Evolutionary conservation across 2,329 filamentous ascomycete genomes (phyloP), one percentile per base, ranked within the genome.

Genomic region (Aureobasidium pullulans): DNA sequence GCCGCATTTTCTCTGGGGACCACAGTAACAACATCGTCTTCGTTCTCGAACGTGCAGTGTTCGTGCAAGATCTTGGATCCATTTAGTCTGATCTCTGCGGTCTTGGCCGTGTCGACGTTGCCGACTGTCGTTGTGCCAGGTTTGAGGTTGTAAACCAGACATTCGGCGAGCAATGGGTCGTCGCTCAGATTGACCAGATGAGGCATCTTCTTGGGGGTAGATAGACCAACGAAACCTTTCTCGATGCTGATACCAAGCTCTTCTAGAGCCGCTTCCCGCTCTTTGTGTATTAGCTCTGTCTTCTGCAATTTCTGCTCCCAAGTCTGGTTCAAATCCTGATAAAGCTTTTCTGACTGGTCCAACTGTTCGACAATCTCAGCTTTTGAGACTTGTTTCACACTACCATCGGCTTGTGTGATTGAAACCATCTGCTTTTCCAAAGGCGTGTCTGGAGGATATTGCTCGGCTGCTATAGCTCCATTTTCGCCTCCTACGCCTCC

Each of bases 191-290:
- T 99, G 74, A 99, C 94, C 74, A 99, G 77, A 84, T 99, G 94
- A 8, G 94, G 94, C 90, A 97, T 99, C 76, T 96, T 96, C 77
- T 99, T 99, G 0, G 94, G 94, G 19, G 92, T 97, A 62, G 90
- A 93, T 62, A 99, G 78, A 13, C 94, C 94, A 62, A 99, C 87
- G 69, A 96, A 96, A 6, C 94, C 94, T 73, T 99, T 99, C 71
- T 99, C 94, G 65, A 99, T 99, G 73, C 92, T 97, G 75, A 99
- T 97, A 64, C 94, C 94, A 44, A 99, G 82, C 72, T 99, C 94
- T 76, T 99, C 94, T 47, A 99, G 78, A 9, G 94, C 94, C 49
- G 91, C 85, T 74, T 99, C 94, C 65, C 94, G 86, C 74, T 99
- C 94, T 71, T 96, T 96, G 78, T 99, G 94, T 59, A 99, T 97